Conservation (phyloP, 2,329 filamentous ascomycete species). For the Nemania serpens region DNA sequence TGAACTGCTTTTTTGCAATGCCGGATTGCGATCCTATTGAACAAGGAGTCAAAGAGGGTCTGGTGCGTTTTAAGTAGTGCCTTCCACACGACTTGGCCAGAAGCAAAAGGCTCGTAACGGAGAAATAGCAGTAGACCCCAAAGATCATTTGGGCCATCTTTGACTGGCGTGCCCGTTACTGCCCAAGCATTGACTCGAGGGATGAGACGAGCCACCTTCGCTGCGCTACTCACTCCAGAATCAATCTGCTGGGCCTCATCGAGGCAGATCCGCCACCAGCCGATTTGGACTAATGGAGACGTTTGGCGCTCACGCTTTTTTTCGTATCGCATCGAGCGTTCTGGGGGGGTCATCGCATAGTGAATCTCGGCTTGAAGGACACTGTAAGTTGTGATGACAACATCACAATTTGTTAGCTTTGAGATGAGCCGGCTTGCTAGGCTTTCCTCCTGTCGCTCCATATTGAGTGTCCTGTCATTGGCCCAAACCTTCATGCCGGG, state of each 20-base stretch:
- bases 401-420: constrained; percentile 56
- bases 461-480: not conserved
- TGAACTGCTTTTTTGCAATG: constrained; percentile 85
- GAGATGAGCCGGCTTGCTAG: constrained; percentile 46
- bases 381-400: constrained; percentile 68
- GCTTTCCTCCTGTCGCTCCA: constrained; percentile 36
- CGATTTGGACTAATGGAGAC: constrained; percentile 79
- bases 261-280: constrained; percentile 84
- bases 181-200: constrained; percentile 89
- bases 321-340: constrained; percentile 67
- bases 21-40: constrained; percentile 73
- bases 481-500: constrained; percentile 50
- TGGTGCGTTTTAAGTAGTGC: constrained; percentile 66
- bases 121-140: constrained; percentile 83
- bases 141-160: constrained; percentile 77
- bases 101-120: constrained; percentile 75
- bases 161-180: constrained; percentile 87
- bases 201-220: constrained; percentile 76
- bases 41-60: constrained; percentile 68
- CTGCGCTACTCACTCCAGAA: constrained; percentile 81
- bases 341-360: constrained; percentile 71
- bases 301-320: constrained; percentile 68
- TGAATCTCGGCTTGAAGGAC: constrained; percentile 82
- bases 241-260: constrained; percentile 93
- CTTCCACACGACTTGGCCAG: constrained; percentile 68